Conservation (phyloP, 352 stramenopile species). For the Phytophthora tubulina region DNA sequence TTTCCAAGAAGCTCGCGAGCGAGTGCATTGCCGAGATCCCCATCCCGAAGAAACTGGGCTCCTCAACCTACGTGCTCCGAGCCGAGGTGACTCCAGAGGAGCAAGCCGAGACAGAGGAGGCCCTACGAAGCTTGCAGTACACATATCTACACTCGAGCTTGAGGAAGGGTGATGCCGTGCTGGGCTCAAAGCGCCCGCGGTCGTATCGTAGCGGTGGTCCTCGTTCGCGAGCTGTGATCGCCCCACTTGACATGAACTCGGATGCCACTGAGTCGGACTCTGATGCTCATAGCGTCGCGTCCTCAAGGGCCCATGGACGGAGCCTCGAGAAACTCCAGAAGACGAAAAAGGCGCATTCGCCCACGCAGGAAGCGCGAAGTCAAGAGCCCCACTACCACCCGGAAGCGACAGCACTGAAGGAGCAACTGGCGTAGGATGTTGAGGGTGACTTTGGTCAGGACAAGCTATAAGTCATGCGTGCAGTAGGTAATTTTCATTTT, state of each 20-base stretch:
- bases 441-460: conserved; percentile 2
- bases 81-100: conserved; percentile 45
- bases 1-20: conserved; percentile 83
- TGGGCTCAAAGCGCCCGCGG: conserved; percentile 33
- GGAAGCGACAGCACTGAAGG: conserved; percentile 26
- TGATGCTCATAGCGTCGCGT: conserved; percentile 14
- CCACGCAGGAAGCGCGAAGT: conserved; percentile 31
- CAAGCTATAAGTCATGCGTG: conserved; percentile 25
- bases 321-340: conserved; percentile 37
- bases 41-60: conserved; percentile 81
- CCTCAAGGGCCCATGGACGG: neutral
- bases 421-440: conserved; percentile 33
- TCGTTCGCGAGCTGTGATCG: neutral
- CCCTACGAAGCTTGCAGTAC: conserved; percentile 49
- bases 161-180: neutral
- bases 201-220: conserved; percentile 21
- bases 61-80: conserved; percentile 65
- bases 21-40: conserved; percentile 70
- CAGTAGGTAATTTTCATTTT: neutral
- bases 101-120: conserved; percentile 48
- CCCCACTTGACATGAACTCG: conserved; percentile 27
- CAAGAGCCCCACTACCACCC: conserved; percentile 19
- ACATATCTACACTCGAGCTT: conserved; percentile 43
- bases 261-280: conserved; percentile 31
- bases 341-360: conserved; percentile 22